Conservation (phyloP, 352 stramenopile genomes). For the Ophiocytium majus region DNA sequence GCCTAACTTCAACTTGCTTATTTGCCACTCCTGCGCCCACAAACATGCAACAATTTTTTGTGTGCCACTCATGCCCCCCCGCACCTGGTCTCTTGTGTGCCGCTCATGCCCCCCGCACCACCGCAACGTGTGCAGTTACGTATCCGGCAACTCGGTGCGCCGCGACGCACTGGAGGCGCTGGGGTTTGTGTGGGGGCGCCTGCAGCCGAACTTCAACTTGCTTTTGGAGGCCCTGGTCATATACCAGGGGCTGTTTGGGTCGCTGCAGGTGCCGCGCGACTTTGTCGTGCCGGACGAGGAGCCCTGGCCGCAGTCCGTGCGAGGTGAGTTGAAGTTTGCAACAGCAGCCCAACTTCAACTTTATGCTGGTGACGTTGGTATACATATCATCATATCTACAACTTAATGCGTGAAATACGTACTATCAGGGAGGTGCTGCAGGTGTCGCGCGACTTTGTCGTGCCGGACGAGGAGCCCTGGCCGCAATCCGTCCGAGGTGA, state of each 20-base stretch:
- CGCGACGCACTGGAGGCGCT: constrained; percentile 31
- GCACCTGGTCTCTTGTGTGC: no score
- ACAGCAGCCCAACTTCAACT: neutral
- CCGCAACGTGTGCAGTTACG: constrained; percentile 19
- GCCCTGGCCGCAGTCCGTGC: constrained; percentile 42
- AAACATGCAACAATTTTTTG: no score
- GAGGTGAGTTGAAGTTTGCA: constrained; percentile 12
- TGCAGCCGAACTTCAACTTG: constrained; percentile 48
- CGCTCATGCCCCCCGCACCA: no score
- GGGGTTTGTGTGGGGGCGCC: constrained; percentile 46
- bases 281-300: constrained; percentile 40
- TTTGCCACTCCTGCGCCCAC: no score
- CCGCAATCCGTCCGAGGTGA: constrained; percentile 35
- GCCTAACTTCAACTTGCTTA: constrained; percentile 46
- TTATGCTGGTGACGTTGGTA: neutral
- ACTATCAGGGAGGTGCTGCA: no score
- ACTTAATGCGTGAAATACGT: no score
- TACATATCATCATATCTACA: neutral
- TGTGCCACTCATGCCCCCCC: no score
- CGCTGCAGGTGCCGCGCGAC: constrained; percentile 31
- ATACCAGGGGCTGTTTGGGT: constrained; percentile 35
- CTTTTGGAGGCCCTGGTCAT: constrained; percentile 47
- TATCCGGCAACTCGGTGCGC: constrained; percentile 22
- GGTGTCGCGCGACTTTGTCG: constrained; percentile 36
- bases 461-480: constrained; percentile 37